Percentiles rank a stretch among this genome's conserved stretches.
phyloP scores from a whole-genome alignment of 371 early-diverging fungal species.

The Mortierella polycephala region DNA sequence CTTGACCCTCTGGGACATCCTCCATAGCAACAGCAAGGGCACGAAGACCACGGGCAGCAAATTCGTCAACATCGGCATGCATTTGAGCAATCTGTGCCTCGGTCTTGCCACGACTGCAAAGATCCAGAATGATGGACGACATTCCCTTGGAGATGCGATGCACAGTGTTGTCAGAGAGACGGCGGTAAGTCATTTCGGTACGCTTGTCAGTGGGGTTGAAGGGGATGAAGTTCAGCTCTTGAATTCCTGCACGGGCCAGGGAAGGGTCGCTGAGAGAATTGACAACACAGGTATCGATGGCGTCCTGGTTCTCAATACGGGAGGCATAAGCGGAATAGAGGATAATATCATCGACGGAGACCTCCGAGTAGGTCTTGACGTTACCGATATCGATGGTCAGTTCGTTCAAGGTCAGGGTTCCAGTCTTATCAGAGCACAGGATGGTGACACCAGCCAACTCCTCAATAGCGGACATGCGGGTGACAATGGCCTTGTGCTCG shows the following conservation, averaged over 20 bases:
- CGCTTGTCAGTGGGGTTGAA: constrained; percentile 92
- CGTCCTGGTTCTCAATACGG: constrained; percentile 76
- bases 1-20: constrained; percentile 60
- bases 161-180: constrained; percentile 65
- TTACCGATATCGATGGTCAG: constrained; percentile 76
- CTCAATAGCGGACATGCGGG: constrained; percentile 89
- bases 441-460: constrained; percentile 93
- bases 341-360: constrained; percentile 67
- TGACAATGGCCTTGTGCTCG: constrained; percentile 90
- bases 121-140: constrained; percentile 77
- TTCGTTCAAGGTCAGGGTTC: constrained; percentile 94
- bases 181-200: constrained; percentile 80
- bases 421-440: constrained; percentile 97
- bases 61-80: constrained; percentile 78
- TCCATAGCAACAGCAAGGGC: constrained; percentile 81
- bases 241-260: constrained; percentile 73
- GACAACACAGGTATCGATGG: constrained; percentile 79
- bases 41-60: constrained; percentile 85
- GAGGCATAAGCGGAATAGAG: constrained; percentile 73
- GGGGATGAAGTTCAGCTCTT: constrained; percentile 78
- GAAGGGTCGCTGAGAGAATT: constrained; percentile 67
- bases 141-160: constrained; percentile 80
- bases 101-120: constrained; percentile 74
- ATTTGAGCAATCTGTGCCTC: constrained; percentile 63
- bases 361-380: constrained; percentile 71